Evolutionary conservation across 345 rosid species (phyloP).

Genomic region (Zanthoxylum bungeanum): DNA sequence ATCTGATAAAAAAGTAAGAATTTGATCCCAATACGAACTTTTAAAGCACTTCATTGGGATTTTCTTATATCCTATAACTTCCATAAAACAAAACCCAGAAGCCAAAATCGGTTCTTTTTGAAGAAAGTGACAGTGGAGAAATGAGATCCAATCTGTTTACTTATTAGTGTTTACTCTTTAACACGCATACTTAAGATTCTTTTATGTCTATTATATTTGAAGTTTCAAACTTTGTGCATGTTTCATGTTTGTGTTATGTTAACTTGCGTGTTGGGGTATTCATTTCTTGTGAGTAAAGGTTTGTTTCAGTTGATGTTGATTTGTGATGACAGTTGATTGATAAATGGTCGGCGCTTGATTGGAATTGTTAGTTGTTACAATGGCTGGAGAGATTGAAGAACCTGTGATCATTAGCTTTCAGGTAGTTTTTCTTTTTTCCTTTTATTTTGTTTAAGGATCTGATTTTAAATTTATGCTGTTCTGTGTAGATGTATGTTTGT

Average conservation of each 20-base stretch:
- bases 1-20: not conserved
- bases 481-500: not conserved
- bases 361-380: conserved; percentile 18
- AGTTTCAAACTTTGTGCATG: not conserved
- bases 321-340: not conserved
- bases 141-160: not conserved
- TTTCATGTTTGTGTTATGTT: not conserved
- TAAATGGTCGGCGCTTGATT: conserved; percentile 12
- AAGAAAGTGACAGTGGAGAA: not conserved
- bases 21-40: not conserved
- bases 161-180: not conserved
- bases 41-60: not conserved
- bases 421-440: conserved; percentile 28
- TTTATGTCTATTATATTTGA: not conserved
- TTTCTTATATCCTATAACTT: not conserved
- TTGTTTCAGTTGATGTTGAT: not conserved
- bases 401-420: conserved; percentile 55
- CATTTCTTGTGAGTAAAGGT: conserved; percentile 10
- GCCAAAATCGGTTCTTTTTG: not conserved
- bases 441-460: conserved; percentile 1
- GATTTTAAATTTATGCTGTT: not conserved
- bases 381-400: conserved; percentile 73
- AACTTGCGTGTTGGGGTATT: not conserved
- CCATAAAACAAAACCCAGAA: not conserved
- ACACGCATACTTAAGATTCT: not conserved